Conservation (phyloP, 257 asterid species). For the Asclepias syriaca region DNA sequence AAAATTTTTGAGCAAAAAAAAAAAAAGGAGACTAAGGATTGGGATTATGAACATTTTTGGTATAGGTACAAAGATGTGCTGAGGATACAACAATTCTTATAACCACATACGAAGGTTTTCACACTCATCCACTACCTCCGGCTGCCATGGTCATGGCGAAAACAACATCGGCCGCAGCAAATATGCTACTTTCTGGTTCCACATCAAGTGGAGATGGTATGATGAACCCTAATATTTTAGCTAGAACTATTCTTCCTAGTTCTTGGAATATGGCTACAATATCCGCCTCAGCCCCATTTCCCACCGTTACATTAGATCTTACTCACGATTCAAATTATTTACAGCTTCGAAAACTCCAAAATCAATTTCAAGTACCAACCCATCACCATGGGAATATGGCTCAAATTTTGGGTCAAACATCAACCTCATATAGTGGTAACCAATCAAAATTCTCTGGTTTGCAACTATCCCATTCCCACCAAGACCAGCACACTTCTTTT, state of each 20-base stretch:
- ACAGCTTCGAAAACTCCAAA: constrained; percentile 40
- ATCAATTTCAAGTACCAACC: constrained; percentile 34
- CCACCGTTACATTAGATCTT: constrained; percentile 88
- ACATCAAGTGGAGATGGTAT: constrained; percentile 81
- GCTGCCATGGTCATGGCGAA: constrained; percentile 99
- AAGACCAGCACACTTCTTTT: constrained; percentile 25
- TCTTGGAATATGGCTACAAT: constrained; percentile 85
- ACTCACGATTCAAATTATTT: constrained; percentile 57
- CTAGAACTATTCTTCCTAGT: constrained; percentile 64
- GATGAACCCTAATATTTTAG: constrained; percentile 69
- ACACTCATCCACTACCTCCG: constrained; percentile 93
- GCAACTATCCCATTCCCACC: constrained; percentile 36
- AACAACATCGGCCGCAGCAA: constrained; percentile 90
- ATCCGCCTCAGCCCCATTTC: constrained; percentile 96
- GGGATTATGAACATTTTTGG: background rate
- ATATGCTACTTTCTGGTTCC: constrained; percentile 87
- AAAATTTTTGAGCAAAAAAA: too few species aligned
- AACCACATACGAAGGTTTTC: constrained; percentile 89
- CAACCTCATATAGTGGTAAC: constrained; percentile 33
- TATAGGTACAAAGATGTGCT: constrained; percentile 88
- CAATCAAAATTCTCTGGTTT: constrained; percentile 87
- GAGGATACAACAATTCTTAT: constrained; percentile 67
- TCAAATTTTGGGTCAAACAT: constrained; percentile 48
- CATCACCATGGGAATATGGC: constrained; percentile 31
- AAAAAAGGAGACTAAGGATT: background rate